Conservation (phyloP, 2,329 filamentous ascomycete species). For the Colletotrichum sp. region DNA sequence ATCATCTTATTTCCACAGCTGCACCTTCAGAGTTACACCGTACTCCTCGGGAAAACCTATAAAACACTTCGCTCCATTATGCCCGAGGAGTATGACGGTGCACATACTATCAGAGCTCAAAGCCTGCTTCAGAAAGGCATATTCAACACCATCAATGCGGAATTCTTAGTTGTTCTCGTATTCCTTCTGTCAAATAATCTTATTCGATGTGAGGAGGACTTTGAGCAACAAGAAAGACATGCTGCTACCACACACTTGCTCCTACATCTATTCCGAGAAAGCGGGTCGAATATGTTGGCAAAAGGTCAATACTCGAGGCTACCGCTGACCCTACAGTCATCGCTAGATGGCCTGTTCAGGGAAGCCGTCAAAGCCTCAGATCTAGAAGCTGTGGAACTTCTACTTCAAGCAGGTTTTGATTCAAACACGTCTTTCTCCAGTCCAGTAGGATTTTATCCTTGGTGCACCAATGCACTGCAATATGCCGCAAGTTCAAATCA, state of each 20-base stretch:
- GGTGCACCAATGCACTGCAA: no score
- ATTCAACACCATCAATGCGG: not conserved
- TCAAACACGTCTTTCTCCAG: not conserved
- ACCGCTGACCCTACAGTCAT: not conserved
- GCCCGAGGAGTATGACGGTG: rapidly evolving
- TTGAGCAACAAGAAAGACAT: no score
- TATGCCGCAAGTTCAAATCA: rapidly evolving
- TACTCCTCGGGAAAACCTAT: no score
- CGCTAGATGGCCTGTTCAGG: not conserved
- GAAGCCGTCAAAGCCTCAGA: not conserved
- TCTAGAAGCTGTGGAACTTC: rapidly evolving
- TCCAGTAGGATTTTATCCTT: no score
- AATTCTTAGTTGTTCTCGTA: rapidly evolving
- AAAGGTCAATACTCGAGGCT: not conserved
- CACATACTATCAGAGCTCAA: not conserved
- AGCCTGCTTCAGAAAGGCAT: not conserved
- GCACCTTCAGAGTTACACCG: no score
- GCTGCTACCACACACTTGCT: no score
- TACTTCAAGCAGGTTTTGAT: not conserved
- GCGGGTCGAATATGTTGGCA: rapidly evolving
- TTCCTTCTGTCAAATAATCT: rapidly evolving
- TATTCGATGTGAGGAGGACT: no score
- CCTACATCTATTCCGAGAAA: rapidly evolving
- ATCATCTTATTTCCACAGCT: no score
- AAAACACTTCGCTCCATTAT: not conserved